A percentile compares a stretch with the other conserved stretches of the same genome.
These are phyloP conservation scores for Petunia axillaris DNA, from an alignment of 257 asterid genomes.

Conservation along the genomic window DNA sequence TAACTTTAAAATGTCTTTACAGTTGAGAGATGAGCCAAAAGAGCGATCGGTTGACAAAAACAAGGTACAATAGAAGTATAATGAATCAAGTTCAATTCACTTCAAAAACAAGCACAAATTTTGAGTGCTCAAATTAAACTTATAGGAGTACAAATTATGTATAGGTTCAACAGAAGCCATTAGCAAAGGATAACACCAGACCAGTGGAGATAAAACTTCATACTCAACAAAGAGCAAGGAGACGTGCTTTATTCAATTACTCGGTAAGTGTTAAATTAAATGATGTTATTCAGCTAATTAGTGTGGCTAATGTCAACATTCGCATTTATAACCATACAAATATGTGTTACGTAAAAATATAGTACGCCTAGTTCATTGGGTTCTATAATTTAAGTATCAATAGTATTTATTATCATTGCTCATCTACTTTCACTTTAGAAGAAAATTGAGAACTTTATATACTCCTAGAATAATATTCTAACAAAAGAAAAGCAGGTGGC, in stretches of 20 bases:
- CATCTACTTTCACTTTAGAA: background rate
- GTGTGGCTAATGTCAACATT: background rate
- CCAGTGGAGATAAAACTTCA: constrained; percentile 70
- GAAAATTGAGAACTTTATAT: background rate
- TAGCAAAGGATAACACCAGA: constrained; percentile 60
- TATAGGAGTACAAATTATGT: background rate
- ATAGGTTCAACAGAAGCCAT: constrained; percentile 43
- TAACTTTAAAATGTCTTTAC: background rate
- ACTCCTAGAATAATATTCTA: background rate
- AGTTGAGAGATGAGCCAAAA: constrained; percentile 41
- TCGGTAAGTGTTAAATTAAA: constrained; percentile 44
- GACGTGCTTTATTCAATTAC: constrained; percentile 66
- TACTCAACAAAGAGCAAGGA: constrained; percentile 77
- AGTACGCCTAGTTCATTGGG: background rate
- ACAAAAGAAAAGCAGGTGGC: constrained; percentile 47
- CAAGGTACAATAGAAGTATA: constrained; percentile 18
- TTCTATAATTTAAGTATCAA: background rate
- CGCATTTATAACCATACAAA: background rate
- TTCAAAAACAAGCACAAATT: background rate
- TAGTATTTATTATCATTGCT: background rate
- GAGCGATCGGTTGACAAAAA: constrained; percentile 34
- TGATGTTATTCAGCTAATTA: background rate
- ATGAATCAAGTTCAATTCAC: background rate
- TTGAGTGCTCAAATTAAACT: background rate
- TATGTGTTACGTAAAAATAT: background rate